Conservation (phyloP, 331 rosid species). For the Quercus lobata region DNA sequence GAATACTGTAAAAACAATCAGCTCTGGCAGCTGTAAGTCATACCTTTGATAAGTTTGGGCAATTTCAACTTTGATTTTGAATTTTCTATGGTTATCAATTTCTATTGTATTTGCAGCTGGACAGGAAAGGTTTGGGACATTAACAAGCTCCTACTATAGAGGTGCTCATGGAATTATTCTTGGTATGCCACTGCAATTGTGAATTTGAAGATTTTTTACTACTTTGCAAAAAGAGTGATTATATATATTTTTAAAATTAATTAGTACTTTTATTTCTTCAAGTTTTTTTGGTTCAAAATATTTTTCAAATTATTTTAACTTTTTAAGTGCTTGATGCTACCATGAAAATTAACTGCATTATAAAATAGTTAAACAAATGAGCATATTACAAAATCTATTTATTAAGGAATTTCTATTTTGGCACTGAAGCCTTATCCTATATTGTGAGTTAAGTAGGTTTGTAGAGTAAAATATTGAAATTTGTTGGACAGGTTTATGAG, state of each 20-base stretch:
- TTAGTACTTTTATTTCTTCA: background rate
- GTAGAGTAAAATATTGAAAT: background rate
- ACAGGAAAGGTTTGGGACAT: conserved; percentile 95
- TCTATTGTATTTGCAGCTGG: conserved; percentile 60
- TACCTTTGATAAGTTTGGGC: background rate
- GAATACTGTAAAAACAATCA: background rate
- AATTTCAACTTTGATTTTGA: background rate
- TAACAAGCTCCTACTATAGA: conserved; percentile 88
- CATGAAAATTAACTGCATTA: background rate
- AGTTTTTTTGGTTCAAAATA: background rate
- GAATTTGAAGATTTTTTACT: background rate
- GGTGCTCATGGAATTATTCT: conserved; percentile 95
- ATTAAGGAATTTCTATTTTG: background rate
- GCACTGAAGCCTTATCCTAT: background rate
- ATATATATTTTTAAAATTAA: background rate
- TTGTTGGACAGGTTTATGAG: background rate
- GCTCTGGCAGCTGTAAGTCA: background rate
- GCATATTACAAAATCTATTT: background rate
- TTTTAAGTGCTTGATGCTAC: background rate
- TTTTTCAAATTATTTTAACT: background rate
- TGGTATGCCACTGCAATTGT: conserved; percentile 42
- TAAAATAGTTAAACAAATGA: background rate
- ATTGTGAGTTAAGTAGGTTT: background rate
- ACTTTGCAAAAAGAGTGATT: background rate
- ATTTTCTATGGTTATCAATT: background rate